Percentiles rank a stretch among this genome's conserved stretches.
Conservation (phyloP, 2,329 filamentous ascomycete species). For the Sporothrix brasiliensis region DNA sequence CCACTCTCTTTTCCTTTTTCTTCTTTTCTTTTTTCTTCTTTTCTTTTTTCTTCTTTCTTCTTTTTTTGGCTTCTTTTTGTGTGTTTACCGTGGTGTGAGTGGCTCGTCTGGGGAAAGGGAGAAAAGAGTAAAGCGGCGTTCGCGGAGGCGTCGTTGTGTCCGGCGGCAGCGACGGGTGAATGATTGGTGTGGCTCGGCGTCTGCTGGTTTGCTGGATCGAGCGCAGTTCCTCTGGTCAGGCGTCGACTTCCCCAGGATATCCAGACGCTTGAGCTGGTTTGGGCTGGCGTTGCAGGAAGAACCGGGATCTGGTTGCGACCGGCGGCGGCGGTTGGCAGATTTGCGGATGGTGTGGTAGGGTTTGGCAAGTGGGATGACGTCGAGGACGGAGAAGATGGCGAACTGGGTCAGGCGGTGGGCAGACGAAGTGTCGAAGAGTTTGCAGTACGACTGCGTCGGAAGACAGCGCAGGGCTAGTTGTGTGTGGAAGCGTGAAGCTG, state of each 20-base stretch:
- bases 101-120: constrained; percentile 24
- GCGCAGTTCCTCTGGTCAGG: background rate
- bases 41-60: background rate
- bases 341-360: background rate
- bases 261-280: constrained; percentile 13
- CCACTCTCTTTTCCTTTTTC: constrained; percentile 17
- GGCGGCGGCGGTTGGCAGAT: background rate
- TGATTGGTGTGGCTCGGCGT: background rate
- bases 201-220: background rate
- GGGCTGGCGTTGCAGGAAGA: background rate
- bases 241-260: constrained; percentile 23
- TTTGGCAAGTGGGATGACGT: constrained; percentile 17
- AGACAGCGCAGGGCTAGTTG: background rate
- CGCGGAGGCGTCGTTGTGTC: background rate
- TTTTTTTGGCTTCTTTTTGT: background rate
- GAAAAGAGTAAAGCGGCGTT: constrained; percentile 11
- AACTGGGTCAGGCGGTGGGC: background rate
- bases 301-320: constrained; percentile 7
- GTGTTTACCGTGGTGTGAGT: background rate
- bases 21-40: background rate
- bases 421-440: background rate
- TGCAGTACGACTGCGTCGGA: background rate
- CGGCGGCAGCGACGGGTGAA: constrained; percentile 10
- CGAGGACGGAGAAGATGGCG: constrained; percentile 18
- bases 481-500: background rate